Percentiles rank a stretch among this genome's conserved stretches.
Conservation (phyloP, 2,329 filamentous ascomycete species). For the Penicillium fuscoglaucum region DNA sequence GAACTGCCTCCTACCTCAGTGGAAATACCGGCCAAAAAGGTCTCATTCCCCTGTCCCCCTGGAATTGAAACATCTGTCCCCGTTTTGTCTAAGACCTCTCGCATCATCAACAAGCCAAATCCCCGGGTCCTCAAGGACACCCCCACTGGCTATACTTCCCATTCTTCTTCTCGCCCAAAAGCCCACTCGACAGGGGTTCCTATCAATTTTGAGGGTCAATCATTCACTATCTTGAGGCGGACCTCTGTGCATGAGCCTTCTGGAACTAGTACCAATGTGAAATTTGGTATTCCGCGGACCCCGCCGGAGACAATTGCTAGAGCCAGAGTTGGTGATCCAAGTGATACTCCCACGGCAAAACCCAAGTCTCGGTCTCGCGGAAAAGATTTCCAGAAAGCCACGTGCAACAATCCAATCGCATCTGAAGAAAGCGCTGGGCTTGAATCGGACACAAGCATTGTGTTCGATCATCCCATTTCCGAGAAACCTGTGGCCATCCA, state of each 20-base stretch:
- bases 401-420: slow-evolving; percentile 16
- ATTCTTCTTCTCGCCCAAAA: neutral
- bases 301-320: neutral
- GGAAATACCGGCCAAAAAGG: slow-evolving; percentile 14
- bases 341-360: slow-evolving; percentile 6
- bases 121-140: neutral
- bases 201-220: neutral
- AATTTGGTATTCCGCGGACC: neutral
- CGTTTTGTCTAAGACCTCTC: slow-evolving; percentile 10
- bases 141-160: neutral
- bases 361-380: slow-evolving; percentile 3
- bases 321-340: neutral
- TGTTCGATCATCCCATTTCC: slow-evolving; percentile 33
- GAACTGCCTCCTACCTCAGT: slow-evolving; percentile 21
- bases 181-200: neutral
- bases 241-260: neutral
- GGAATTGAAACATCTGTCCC: neutral
- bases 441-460: slow-evolving; percentile 34
- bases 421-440: slow-evolving; percentile 31
- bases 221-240: slow-evolving; percentile 12
- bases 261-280: neutral
- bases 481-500: slow-evolving; percentile 19
- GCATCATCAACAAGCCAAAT: slow-evolving; percentile 1
- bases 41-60: neutral
- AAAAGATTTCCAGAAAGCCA: neutral